Percentiles rank a stretch among this genome's conserved stretches.
Evolutionary conservation across 495 filamentous ascomycete genomes (phyloP).

Genomic region (Penicillium silybi): DNA sequence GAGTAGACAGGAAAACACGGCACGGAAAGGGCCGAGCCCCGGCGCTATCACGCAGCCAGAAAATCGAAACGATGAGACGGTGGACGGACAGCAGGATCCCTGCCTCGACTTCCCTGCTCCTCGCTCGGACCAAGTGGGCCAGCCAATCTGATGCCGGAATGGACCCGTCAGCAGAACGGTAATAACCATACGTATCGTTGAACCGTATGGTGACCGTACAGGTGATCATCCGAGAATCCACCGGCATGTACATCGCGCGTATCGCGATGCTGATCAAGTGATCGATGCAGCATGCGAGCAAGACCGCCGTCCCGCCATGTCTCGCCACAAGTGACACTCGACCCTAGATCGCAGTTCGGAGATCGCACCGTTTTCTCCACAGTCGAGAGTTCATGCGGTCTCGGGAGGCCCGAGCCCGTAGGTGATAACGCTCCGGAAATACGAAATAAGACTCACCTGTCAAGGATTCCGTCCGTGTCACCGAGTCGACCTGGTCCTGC

Average conservation of each 20-base stretch:
- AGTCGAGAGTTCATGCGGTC: conserved; percentile 21
- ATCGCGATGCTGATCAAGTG: conserved; percentile 56
- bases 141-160: conserved; percentile 21
- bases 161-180: conserved; percentile 29
- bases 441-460: conserved; percentile 69
- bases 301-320: conserved; percentile 28
- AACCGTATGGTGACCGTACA: conserved; percentile 32
- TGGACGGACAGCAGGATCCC: no score
- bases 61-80: conserved; percentile 14
- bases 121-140: conserved; percentile 24
- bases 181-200: conserved; percentile 30
- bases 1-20: conserved; percentile 21
- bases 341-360: conserved; percentile 40
- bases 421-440: conserved; percentile 14
- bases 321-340: conserved; percentile 29
- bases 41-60: conserved; percentile 19
- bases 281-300: conserved; percentile 61
- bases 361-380: conserved; percentile 37
- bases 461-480: conserved; percentile 69
- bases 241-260: neutral
- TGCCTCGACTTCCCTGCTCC: conserved; percentile 3
- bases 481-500: conserved; percentile 70
- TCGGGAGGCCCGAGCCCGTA: conserved; percentile 21
- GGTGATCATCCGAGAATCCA: neutral
- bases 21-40: conserved; percentile 47